Percentiles rank a stretch among this genome's conserved stretches.
Conservation (phyloP, 169 alveolate genomes). For the Eimeria acervulina region DNA sequence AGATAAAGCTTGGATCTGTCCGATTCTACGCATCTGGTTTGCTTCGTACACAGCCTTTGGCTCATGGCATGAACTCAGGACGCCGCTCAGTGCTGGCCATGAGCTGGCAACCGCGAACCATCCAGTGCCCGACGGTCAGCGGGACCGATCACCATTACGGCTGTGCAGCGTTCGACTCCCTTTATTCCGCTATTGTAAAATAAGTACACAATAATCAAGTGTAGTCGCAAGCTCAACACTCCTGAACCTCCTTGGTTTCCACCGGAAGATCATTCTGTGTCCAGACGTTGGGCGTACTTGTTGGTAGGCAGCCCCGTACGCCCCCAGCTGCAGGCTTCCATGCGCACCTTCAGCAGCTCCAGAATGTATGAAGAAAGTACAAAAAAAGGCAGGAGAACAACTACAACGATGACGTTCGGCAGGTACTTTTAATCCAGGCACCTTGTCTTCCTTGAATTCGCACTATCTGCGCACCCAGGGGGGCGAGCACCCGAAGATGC, state of each 20-base stretch:
- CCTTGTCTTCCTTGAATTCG: background rate
- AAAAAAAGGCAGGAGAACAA: background rate
- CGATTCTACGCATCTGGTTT: too few relatives aligned
- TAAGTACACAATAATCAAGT: background rate
- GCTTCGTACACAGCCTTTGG: too few relatives aligned
- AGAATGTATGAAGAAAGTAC: background rate
- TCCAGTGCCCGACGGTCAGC: too few relatives aligned
- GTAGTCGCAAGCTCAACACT: background rate
- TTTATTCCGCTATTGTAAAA: too few relatives aligned
- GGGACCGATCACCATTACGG: too few relatives aligned
- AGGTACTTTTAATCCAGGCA: background rate
- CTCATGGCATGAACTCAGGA: too few relatives aligned
- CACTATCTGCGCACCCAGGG: background rate
- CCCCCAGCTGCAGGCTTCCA: background rate
- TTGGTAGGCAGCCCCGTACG: background rate
- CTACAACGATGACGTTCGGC: too few relatives aligned
- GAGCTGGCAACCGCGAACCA: too few relatives aligned
- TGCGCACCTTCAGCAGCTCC: background rate
- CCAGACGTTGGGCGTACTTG: background rate
- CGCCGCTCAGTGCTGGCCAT: too few relatives aligned
- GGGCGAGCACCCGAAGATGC: background rate
- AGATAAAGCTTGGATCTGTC: too few relatives aligned
- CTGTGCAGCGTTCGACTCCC: too few relatives aligned
- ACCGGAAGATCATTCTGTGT: background rate
- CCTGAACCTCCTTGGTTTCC: background rate